phyloP scores from a whole-genome alignment of 2,329 filamentous ascomycete genomes.

The Knufia petricola region DNA sequence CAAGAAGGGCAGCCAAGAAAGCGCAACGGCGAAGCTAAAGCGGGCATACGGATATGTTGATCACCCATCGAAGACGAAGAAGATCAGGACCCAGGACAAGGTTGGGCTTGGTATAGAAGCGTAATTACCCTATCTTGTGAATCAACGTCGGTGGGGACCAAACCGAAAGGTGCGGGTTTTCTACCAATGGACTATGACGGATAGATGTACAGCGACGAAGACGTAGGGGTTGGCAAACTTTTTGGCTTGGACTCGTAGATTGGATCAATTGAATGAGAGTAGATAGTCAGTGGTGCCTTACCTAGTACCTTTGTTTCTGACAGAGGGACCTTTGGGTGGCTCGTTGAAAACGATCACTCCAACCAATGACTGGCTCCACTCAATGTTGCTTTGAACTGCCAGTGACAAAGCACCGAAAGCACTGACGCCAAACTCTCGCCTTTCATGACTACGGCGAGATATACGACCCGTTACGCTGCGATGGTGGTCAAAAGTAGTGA shows the following conservation, averaged over 20 bases:
- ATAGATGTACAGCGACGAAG: neutral
- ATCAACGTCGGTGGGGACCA: neutral
- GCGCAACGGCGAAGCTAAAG: conserved; percentile 29
- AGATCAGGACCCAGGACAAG: conserved; percentile 38
- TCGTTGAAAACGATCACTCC: no score
- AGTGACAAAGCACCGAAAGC: no score
- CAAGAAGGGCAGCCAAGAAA: conserved; percentile 42
- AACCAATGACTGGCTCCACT: no score
- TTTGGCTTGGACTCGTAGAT: neutral
- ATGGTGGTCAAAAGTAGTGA: no score
- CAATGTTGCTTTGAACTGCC: no score
- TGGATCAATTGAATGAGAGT: neutral
- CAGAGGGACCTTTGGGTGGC: no score
- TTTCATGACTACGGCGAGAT: no score
- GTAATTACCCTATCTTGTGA: neutral
- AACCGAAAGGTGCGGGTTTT: no score
- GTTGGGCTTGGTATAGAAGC: conserved; percentile 48
- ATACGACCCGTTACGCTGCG: no score
- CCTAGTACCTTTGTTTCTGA: no score
- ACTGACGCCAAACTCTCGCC: no score
- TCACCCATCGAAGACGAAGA: conserved; percentile 36
- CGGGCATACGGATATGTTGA: conserved; percentile 24
- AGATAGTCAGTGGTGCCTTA: no score
- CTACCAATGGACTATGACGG: neutral
- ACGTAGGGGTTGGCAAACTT: neutral